These are phyloP conservation scores for Clitopilus hobsonii DNA, from an alignment of 768 basidiomycete species.

Conservation along the genomic window DNA sequence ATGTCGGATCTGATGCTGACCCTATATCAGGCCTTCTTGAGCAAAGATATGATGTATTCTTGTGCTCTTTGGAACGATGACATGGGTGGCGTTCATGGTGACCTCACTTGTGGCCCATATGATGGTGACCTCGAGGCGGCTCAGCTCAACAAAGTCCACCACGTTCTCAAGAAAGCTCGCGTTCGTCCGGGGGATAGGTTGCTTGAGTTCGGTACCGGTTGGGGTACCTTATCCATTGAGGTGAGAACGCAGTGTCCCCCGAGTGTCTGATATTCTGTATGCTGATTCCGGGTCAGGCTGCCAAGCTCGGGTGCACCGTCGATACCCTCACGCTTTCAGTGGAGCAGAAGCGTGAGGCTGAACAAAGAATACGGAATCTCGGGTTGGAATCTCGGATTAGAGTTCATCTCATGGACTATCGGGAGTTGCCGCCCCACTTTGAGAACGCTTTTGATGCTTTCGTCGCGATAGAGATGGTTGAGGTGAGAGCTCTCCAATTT, in stretches of 20 bases:
- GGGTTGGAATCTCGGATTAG: constrained; percentile 45
- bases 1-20: background rate
- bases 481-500: no score
- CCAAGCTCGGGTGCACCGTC: constrained; percentile 50
- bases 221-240: constrained; percentile 47
- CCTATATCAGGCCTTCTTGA: constrained; percentile 24
- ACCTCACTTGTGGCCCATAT: constrained; percentile 9
- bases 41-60: constrained; percentile 52
- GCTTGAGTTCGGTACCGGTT: constrained; percentile 53
- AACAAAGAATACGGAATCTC: constrained; percentile 47
- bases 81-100: constrained; percentile 28
- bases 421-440: constrained; percentile 49
- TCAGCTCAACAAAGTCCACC: constrained; percentile 7
- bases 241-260: constrained; percentile 20
- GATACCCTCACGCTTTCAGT: constrained; percentile 63
- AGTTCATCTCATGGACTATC: constrained; percentile 66
- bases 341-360: constrained; percentile 60
- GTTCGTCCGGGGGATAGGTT: constrained; percentile 42
- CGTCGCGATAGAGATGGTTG: constrained; percentile 49
- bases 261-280: background rate
- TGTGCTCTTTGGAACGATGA: constrained; percentile 44
- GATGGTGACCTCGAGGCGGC: constrained; percentile 9
- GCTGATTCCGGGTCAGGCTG: constrained; percentile 9
- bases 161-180: constrained; percentile 42
- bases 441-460: constrained; percentile 49